phyloP scores from a whole-genome alignment of 441 rosid genomes.

The Corymbia citriodora region DNA sequence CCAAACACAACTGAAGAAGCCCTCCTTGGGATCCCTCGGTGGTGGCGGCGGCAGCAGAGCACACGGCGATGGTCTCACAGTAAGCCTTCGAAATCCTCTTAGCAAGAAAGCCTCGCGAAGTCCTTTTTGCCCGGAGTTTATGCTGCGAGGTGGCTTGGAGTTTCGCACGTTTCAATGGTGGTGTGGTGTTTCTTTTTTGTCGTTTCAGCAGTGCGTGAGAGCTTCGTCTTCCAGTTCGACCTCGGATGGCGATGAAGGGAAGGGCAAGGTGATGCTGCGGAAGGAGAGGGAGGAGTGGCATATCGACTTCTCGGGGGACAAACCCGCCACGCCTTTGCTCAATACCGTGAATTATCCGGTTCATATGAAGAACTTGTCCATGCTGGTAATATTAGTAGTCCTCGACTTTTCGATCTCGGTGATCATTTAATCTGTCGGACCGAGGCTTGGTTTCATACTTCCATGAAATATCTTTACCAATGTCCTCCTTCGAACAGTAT shows the following conservation, averaged over 20 bases:
- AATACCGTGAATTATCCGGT: constrained; percentile 56
- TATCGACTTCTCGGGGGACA: constrained; percentile 39
- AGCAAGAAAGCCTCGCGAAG: not conserved
- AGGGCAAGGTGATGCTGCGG: constrained; percentile 15
- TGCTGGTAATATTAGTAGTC: constrained; percentile 22
- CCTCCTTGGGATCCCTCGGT: not conserved
- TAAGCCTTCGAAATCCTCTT: not conserved
- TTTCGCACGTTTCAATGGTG: not conserved
- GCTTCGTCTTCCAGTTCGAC: constrained; percentile 22
- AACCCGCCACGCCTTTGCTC: constrained; percentile 60
- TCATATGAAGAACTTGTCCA: constrained; percentile 62
- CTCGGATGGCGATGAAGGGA: constrained; percentile 24
- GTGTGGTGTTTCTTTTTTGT: not conserved
- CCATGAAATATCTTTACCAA: not conserved
- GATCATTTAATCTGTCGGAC: not conserved
- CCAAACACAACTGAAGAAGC: not conserved
- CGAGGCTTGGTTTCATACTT: not conserved
- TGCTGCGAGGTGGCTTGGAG: not conserved
- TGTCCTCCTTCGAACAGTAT: not conserved
- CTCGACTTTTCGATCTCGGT: not conserved
- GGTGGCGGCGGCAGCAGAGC: not conserved
- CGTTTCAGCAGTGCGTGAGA: constrained; percentile 30
- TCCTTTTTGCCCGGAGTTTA: not conserved
- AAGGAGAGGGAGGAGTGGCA: constrained; percentile 36
- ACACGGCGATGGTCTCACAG: not conserved